These are phyloP conservation scores for Daphne laureola DNA, from an alignment of 441 rosid genomes.

Conservation along the genomic window DNA sequence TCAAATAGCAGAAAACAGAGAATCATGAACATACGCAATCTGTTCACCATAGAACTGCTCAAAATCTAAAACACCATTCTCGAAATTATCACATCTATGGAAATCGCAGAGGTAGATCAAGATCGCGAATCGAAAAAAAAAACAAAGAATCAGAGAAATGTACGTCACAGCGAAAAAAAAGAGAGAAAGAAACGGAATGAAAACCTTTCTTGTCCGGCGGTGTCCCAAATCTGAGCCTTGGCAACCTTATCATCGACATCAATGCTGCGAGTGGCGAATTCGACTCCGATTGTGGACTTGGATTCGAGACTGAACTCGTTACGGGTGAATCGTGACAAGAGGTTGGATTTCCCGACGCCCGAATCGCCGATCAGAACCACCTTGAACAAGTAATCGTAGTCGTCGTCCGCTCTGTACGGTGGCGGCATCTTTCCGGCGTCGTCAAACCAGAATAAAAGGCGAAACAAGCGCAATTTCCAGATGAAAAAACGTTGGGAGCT, in stretches of 20 bases:
- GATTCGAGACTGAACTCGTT: constrained; percentile 44
- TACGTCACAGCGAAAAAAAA: background rate
- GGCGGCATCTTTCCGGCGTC: constrained; percentile 26
- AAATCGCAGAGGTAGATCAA: too few relatives aligned
- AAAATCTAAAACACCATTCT: too few relatives aligned
- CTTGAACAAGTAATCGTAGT: constrained; percentile 41
- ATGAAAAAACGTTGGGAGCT: too few relatives aligned
- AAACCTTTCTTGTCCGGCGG: constrained; percentile 45
- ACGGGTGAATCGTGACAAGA: constrained; percentile 31
- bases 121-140: too few relatives aligned
- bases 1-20: too few relatives aligned
- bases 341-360: constrained; percentile 43
- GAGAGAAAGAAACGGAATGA: background rate
- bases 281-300: constrained; percentile 42
- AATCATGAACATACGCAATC: too few relatives aligned
- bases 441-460: background rate
- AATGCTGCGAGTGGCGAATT: constrained; percentile 41
- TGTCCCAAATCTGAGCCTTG: constrained; percentile 51
- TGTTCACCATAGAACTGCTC: too few relatives aligned
- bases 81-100: too few relatives aligned
- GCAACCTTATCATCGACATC: constrained; percentile 36
- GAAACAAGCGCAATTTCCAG: too few relatives aligned
- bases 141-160: too few relatives aligned
- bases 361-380: constrained; percentile 43
- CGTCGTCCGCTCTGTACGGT: constrained; percentile 40